These are phyloP conservation scores for Entomortierella parvispora DNA, from an alignment of 192 early-diverging fungal genomes.

Conservation along the genomic window DNA sequence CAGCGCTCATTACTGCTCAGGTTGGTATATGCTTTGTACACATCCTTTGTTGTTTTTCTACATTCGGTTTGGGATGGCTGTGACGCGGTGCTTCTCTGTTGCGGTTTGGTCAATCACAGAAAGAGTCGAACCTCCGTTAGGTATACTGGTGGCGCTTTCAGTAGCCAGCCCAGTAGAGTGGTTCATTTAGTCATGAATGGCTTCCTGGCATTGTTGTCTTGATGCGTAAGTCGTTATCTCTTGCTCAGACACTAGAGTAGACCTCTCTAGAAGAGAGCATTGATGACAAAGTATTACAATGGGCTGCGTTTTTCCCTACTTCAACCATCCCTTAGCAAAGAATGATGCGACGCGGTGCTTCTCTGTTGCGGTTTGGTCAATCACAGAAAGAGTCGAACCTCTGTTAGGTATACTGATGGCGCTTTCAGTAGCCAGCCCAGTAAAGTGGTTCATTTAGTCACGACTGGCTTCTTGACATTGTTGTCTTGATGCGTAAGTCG, in stretches of 20 bases:
- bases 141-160: constrained; percentile 23
- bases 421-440: constrained; percentile 25
- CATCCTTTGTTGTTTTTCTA: no score
- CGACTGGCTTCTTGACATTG: constrained; percentile 20
- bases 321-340: no score
- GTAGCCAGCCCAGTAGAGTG: constrained; percentile 24
- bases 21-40: no score
- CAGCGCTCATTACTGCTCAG: no score
- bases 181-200: constrained; percentile 18
- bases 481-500: constrained; percentile 24
- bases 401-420: constrained; percentile 21
- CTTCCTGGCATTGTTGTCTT: constrained; percentile 19
- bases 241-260: constrained; percentile 1
- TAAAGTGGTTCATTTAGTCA: constrained; percentile 17
- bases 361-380: constrained; percentile 13
- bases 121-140: constrained; percentile 13
- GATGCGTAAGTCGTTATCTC: constrained; percentile 18
- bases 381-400: constrained; percentile 7
- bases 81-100: constrained; percentile 13
- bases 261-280: no score
- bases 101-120: constrained; percentile 10
- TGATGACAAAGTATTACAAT: no score
- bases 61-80: not conserved
- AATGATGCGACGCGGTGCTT: constrained; percentile 13
- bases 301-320: no score